A percentile compares a stretch with the other conserved stretches of the same genome.
phyloP scores from a whole-genome alignment of 371 early-diverging fungal species.

The Basidiobolus heterosporus region DNA sequence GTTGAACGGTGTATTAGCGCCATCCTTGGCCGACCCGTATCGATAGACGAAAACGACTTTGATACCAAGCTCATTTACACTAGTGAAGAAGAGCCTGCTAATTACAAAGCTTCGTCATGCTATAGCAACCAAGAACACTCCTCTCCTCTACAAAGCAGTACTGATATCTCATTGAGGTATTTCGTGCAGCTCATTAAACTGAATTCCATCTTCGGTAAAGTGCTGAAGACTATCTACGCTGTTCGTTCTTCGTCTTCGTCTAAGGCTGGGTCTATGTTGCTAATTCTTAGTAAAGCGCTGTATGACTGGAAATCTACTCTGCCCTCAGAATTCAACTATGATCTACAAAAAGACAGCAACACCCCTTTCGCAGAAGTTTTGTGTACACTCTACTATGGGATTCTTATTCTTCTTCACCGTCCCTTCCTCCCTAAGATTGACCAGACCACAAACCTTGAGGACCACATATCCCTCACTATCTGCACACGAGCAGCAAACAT shows the following conservation, averaged over 20 bases:
- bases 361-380: conserved; percentile 8
- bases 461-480: no score
- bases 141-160: conserved; percentile 19
- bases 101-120: conserved; percentile 29
- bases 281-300: not conserved
- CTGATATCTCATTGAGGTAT: conserved; percentile 32
- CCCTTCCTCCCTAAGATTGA: not conserved
- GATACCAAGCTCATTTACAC: conserved; percentile 12
- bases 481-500: no score
- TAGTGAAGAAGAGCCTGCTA: conserved; percentile 21
- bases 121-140: conserved; percentile 22
- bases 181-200: conserved; percentile 31
- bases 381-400: conserved; percentile 17
- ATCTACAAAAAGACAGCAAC: not conserved
- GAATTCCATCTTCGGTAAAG: not conserved
- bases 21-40: conserved; percentile 21
- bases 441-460: no score
- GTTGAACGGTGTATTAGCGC: conserved; percentile 29
- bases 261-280: no score
- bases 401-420: conserved; percentile 2
- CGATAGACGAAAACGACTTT: conserved; percentile 27
- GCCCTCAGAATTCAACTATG: not conserved
- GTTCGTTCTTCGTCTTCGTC: not conserved
- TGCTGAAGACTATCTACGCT: not conserved
- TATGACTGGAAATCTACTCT: not conserved